A percentile compares a stretch with the other conserved stretches of the same genome.
Conservation (phyloP, 495 filamentous ascomycete species). For the Neurospora sp. region DNA sequence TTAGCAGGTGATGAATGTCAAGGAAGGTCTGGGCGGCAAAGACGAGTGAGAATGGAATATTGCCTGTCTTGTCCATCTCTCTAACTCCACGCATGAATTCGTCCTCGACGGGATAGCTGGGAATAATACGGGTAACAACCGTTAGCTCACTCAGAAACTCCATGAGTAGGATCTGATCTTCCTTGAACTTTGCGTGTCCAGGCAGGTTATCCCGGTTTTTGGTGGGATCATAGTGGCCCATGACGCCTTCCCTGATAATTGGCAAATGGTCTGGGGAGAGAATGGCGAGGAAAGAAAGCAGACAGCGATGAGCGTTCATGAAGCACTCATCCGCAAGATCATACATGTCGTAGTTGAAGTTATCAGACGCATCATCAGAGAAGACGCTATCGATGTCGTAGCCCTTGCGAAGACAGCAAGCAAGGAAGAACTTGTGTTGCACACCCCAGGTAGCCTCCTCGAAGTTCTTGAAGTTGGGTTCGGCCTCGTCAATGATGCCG, state of each 20-base stretch:
- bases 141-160: slow-evolving; percentile 23
- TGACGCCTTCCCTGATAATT: slow-evolving; percentile 19
- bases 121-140: slow-evolving; percentile 4
- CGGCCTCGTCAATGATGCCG: slow-evolving; percentile 25
- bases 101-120: slow-evolving; percentile 21
- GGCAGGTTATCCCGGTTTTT: slow-evolving; percentile 19
- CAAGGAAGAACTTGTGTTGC: slow-evolving; percentile 13
- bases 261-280: slow-evolving; percentile 13
- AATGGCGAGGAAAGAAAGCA: slow-evolving; percentile 14
- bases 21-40: slow-evolving; percentile 33
- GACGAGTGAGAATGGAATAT: slow-evolving; percentile 21
- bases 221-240: slow-evolving; percentile 21
- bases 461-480: slow-evolving; percentile 16
- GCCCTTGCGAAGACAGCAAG: slow-evolving; percentile 15
- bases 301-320: slow-evolving; percentile 10
- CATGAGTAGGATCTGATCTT: slow-evolving; percentile 23
- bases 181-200: slow-evolving; percentile 18
- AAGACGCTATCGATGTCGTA: slow-evolving; percentile 2
- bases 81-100: slow-evolving; percentile 28
- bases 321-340: slow-evolving; percentile 19
- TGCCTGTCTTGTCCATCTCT: slow-evolving; percentile 11
- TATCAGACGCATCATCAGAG: slow-evolving; percentile 2
- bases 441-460: slow-evolving; percentile 12
- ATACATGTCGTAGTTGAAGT: slow-evolving; percentile 22
- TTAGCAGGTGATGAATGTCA: slow-evolving; percentile 27